Evolutionary conservation across 176 grass and related monocot genomes (phyloP).

Genomic region (Carex littledalei): DNA sequence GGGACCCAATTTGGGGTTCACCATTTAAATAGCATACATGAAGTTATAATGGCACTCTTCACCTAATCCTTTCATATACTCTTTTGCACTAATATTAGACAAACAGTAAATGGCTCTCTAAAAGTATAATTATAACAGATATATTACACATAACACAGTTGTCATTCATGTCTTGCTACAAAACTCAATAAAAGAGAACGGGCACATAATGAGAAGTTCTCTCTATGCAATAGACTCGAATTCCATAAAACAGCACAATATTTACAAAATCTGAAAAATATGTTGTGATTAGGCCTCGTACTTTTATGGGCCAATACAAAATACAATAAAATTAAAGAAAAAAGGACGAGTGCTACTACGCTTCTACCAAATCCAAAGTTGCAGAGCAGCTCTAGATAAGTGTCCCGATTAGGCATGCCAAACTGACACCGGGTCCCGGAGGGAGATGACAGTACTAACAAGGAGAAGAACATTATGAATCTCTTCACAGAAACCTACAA

Average conservation of each 20-base stretch:
- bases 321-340: conserved; percentile 20
- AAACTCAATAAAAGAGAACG: conserved; percentile 20
- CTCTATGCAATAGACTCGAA: conserved; percentile 27
- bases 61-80: not conserved
- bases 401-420: conserved; percentile 10
- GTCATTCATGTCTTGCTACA: conserved; percentile 17
- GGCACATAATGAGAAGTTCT: not conserved
- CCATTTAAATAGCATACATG: not conserved
- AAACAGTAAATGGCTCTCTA: not conserved
- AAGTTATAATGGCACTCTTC: not conserved
- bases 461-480: not conserved
- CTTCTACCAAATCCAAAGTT: conserved; percentile 23
- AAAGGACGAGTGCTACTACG: not conserved
- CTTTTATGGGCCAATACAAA: conserved; percentile 21
- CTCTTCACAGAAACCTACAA: conserved; percentile 18
- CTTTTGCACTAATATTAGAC: not conserved
- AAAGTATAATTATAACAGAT: conserved; percentile 1
- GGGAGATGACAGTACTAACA: not conserved
- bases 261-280: conserved; percentile 24
- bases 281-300: conserved; percentile 12
- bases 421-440: not conserved
- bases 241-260: conserved; percentile 24
- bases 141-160: conserved; percentile 17
- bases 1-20: not conserved
- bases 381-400: conserved; percentile 7